Evolutionary conservation across 306 rosid genomes (phyloP), one percentile per base, ranked within the genome.

Genomic region (Rosa lucieae): DNA sequence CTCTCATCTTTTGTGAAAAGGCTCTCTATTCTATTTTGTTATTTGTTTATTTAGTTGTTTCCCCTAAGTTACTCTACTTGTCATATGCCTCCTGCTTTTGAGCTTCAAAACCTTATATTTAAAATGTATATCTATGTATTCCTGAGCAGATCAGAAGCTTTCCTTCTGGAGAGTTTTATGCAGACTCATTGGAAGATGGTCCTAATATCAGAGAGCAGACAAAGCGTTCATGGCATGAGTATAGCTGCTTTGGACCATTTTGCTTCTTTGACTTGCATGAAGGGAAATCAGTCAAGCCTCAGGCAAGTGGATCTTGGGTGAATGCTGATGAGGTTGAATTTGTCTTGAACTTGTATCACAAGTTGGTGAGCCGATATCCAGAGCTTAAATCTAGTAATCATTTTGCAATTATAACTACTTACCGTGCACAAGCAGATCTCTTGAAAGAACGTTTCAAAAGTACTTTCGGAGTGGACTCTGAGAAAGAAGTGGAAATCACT

Each of bases 161-260:
- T 77, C 98, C 98, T 46, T 94, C 98, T 35, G 81, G 70, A 73
- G 97, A 94, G 88, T 92, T 94, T 86, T 94, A 94, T 84, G 90
- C 75, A 4, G 84, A 88, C 74, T 89, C 97, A 35, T 84, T 94
- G 87, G 88, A 85, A 87, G 98, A 94, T 85, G 97, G 94, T 51
- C 97, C 91, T 0, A 86, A 74, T 23, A 77, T 92, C 39, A 62
- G 70, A 86, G 74, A 23, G 61, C 87, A 72, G 70, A 94, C 98
- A 58, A 67, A 26, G 37, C 97, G 97, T 37, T 79, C 77, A 8
- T 94, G 98, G 98, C 98, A 94, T 80, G 73, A 48, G 43, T 92
- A 85, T 84, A 83, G 88, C 48, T 94, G 98, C 88, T 94, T 90
- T 52, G 97, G 97, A 51, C 98, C 98, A 56, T 94, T 90, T 80